Conservation (phyloP, 345 rosid genomes). For the Euphorbia tirucalli region DNA sequence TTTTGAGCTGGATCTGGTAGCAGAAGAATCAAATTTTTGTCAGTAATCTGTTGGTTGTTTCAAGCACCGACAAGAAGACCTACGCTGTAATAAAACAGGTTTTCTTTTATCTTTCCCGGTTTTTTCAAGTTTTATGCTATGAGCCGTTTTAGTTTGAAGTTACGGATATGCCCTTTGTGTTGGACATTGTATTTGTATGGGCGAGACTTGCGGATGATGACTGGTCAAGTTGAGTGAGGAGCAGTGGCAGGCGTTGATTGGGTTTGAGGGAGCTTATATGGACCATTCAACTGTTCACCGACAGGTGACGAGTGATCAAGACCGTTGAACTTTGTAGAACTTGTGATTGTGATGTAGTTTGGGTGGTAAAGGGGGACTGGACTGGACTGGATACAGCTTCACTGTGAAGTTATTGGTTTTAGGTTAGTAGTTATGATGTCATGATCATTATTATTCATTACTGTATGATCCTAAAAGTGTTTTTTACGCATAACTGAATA, state of each 20-base stretch:
- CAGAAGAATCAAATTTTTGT: background rate
- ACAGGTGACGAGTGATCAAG: background rate
- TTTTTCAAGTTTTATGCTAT: background rate
- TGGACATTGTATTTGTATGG: background rate
- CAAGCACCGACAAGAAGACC: conserved; percentile 4
- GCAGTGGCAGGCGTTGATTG: background rate
- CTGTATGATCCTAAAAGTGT: too few species aligned
- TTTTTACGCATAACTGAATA: too few species aligned
- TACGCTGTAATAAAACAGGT: background rate
- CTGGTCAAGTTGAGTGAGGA: background rate
- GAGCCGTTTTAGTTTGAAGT: background rate
- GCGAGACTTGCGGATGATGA: background rate
- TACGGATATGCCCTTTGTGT: background rate
- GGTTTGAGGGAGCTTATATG: background rate
- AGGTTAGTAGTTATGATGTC: too few species aligned
- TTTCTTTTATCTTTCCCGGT: too few species aligned
- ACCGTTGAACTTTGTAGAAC: too few species aligned
- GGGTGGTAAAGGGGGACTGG: too few species aligned
- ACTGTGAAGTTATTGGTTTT: too few species aligned
- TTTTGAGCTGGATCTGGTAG: conserved; percentile 2
- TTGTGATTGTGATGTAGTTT: too few species aligned
- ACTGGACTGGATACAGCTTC: too few species aligned
- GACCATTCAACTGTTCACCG: conserved; percentile 6
- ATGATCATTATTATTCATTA: too few species aligned
- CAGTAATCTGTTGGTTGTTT: background rate